Evolutionary conservation across 2,329 filamentous ascomycete genomes (phyloP), one percentile per base, ranked within the genome.

Genomic region (Fusarium bactridioides): DNA sequence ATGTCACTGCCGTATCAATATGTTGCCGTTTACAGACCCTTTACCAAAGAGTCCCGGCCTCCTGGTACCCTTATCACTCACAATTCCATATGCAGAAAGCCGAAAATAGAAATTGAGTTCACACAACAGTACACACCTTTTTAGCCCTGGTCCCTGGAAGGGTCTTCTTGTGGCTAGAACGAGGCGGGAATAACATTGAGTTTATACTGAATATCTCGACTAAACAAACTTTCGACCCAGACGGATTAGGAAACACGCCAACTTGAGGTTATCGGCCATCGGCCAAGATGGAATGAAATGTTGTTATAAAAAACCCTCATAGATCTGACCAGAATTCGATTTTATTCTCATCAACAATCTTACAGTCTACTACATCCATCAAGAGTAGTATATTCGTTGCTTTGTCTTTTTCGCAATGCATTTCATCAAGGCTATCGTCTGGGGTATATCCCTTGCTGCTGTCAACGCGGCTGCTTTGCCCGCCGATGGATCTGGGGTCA

Each of bases 391-490:
- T 4, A 23, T 27, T 12, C 18, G 27, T 35, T 13, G 25, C 23
- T 19, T 23, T 18, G n/a, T 23, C 7, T n/a, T 10, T 27, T 50
- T 44, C 25, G 18, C 31, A 15, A 68, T 68, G 65, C 65, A 55
- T 38, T 40, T 68, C 37, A 37, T 48, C 48, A 68, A 68, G 47
- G 50, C 57, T 15, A 33, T 67, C 11, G 25, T 62, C 18, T 67
- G 58, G 44, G 31, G 64, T 19, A 40, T 67, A 27, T 44, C 55
- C 43, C 41, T 68, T 13, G 55, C 64, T 38, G 38, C 43, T 35
- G 56, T 35, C 31, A 67, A 54, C 23, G 63, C 64, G 2, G 64
- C 64, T 10, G 64, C 47, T 27, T 43, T 67, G 41, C 63, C 64
- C 8, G 23, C 63, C 2, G 63, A 37, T 5, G 63, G 40, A 7